Evolutionary conservation across 192 early-diverging fungal species (phyloP).

Genomic region (Jimgerdemannia lactiflua): DNA sequence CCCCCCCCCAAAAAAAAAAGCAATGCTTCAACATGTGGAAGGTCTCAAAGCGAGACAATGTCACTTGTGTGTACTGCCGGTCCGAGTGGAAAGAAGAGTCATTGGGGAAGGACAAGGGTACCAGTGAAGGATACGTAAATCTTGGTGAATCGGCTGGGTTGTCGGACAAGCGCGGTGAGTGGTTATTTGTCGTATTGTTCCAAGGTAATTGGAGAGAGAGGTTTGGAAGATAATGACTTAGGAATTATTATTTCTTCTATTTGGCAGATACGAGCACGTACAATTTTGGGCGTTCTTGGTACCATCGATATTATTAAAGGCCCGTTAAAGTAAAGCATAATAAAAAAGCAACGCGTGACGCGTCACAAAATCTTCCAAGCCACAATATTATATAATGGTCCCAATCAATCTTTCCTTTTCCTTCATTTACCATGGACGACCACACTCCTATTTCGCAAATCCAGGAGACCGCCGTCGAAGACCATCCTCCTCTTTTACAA

Average conservation of each 20-base stretch:
- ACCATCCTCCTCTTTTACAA: neutral
- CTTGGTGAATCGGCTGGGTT: constrained; percentile 6
- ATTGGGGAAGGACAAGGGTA: neutral
- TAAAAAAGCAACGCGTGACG: no score
- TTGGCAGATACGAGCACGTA: no score
- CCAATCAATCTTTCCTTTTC: neutral
- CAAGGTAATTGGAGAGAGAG: no score
- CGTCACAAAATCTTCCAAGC: neutral
- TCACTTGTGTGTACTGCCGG: constrained; percentile 26
- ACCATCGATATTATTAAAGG: no score
- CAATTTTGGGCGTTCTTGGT: no score
- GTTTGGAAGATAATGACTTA: neutral
- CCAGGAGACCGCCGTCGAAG: neutral
- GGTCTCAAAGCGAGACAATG: neutral
- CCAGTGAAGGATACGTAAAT: constrained; percentile 12
- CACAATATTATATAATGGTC: no score
- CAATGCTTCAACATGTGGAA: constrained; percentile 16
- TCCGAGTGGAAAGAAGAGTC: neutral
- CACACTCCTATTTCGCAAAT: neutral
- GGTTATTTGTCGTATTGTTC: neutral
- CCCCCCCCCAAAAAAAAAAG: neutral
- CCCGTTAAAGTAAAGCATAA: no score
- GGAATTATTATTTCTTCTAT: no score
- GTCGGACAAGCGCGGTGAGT: constrained; percentile 6
- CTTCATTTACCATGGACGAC: neutral